These are phyloP conservation scores for Ambrosiella beaveri DNA, from an alignment of 2,329 filamentous ascomycete genomes.

Conservation along the genomic window DNA sequence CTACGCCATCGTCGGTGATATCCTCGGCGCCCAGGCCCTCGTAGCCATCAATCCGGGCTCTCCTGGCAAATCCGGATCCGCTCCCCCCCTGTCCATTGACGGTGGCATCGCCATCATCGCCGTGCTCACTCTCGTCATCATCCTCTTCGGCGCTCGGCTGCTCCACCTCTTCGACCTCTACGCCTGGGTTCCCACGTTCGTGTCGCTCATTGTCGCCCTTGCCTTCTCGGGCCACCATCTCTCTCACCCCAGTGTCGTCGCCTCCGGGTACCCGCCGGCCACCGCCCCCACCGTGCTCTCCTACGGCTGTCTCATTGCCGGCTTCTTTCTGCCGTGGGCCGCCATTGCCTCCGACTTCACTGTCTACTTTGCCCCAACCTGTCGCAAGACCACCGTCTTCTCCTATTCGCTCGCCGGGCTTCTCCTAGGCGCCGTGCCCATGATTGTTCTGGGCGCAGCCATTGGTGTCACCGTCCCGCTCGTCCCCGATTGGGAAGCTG, in stretches of 20 bases:
- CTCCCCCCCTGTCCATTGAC: constrained; percentile 22
- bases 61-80: no score
- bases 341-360: constrained; percentile 25
- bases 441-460: constrained; percentile 22
- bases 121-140: constrained; percentile 27
- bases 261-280: constrained; percentile 16
- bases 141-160: constrained; percentile 29
- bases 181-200: constrained; percentile 27
- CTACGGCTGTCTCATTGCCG: constrained; percentile 26
- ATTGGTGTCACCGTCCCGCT: constrained; percentile 17
- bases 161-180: constrained; percentile 30
- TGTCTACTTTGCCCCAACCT: constrained; percentile 20
- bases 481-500: constrained; percentile 15
- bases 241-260: constrained; percentile 18
- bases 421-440: constrained; percentile 14
- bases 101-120: constrained; percentile 32
- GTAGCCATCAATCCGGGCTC: constrained; percentile 20
- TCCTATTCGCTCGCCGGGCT: constrained; percentile 9
- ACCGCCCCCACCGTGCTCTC: constrained; percentile 14
- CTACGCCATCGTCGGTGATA: constrained; percentile 29
- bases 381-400: constrained; percentile 7
- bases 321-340: constrained; percentile 26
- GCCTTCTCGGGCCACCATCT: constrained; percentile 24
- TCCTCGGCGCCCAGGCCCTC: constrained; percentile 29
- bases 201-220: constrained; percentile 24